phyloP scores from a whole-genome alignment of 1,139 yeast species.

The Suhomyces atakaporum region DNA sequence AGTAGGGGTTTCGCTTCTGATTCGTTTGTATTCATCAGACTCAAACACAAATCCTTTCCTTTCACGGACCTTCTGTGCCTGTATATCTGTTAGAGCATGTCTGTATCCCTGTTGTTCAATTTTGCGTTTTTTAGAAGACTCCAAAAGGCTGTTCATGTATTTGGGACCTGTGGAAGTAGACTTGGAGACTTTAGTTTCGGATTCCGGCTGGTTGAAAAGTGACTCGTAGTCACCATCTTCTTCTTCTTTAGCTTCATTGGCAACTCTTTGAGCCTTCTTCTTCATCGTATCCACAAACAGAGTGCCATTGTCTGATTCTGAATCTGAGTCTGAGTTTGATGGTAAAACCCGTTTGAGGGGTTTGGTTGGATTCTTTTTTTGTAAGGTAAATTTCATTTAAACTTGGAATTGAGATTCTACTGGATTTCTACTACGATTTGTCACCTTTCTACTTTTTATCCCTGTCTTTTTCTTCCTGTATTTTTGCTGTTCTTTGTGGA shows the following conservation, averaged over 20 bases:
- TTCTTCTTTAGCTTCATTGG: not conserved
- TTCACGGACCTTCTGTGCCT: not conserved
- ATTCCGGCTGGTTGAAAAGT: not conserved
- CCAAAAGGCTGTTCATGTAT: constrained; percentile 10
- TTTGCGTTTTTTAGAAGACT: constrained; percentile 11
- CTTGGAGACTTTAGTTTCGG: not conserved
- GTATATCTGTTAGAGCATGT: constrained; percentile 5
- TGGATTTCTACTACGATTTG: constrained; percentile 1
- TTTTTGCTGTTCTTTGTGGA: too few relatives aligned
- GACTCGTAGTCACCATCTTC: constrained; percentile 1
- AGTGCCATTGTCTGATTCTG: constrained; percentile 7
- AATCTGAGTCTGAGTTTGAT: constrained; percentile 1
- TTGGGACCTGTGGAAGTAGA: constrained; percentile 3
- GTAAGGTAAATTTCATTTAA: not conserved
- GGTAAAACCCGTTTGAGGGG: constrained; percentile 2
- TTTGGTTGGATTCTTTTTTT: not conserved
- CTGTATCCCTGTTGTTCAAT: constrained; percentile 7
- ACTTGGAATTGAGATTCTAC: constrained; percentile 2
- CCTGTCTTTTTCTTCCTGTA: too few relatives aligned
- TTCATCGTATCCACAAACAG: constrained; percentile 3
- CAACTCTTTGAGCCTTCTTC: constrained; percentile 3
- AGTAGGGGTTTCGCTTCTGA: not conserved
- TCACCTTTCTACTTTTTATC: too few relatives aligned
- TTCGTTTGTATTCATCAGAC: constrained; percentile 10
- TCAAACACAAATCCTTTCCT: constrained; percentile 12